phyloP scores from a whole-genome alignment of 1,139 yeast genomes.

The Pneumocystis murina region DNA sequence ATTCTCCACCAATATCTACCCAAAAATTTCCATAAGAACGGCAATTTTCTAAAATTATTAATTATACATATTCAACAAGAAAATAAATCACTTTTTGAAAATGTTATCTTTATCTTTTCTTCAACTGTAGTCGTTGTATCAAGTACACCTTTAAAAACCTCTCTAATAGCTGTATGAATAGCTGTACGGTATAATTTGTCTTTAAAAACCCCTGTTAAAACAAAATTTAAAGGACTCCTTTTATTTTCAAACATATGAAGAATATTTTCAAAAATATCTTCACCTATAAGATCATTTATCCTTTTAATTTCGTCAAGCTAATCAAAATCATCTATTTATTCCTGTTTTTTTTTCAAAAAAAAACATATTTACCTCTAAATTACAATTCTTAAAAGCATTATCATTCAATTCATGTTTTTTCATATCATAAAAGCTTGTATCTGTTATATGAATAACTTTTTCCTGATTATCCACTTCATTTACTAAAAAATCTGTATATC shows the following conservation, averaged over 20 bases:
- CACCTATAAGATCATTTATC: conserved; percentile 35
- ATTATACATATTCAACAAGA: conserved; percentile 17
- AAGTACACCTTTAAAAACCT: conserved; percentile 55
- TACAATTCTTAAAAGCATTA: conserved; percentile 6
- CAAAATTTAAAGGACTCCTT: conserved; percentile 47
- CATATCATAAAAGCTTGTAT: conserved; percentile 25
- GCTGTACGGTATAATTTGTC: conserved; percentile 61
- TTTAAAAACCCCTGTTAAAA: conserved; percentile 23
- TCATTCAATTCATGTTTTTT: not conserved
- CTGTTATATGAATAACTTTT: conserved; percentile 56
- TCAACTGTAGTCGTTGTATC: conserved; percentile 65
- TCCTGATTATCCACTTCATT: conserved; percentile 65
- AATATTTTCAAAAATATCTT: conserved; percentile 41
- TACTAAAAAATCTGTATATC: conserved; percentile 89
- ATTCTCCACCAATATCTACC: conserved; percentile 23
- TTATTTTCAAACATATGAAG: conserved; percentile 36
- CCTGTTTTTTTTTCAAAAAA: not conserved
- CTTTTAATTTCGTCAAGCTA: conserved; percentile 18
- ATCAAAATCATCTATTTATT: conserved; percentile 15
- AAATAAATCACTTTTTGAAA: conserved; percentile 29
- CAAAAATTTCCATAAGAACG: not conserved
- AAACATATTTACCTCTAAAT: not conserved
- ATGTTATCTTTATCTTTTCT: conserved; percentile 42
- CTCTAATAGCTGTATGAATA: conserved; percentile 62
- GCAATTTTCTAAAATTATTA: conserved; percentile 20